Evolutionary conservation across 129 eudicot genomes (phyloP), one percentile per base, ranked within the genome.

Genomic region (Flaveria brownii): DNA sequence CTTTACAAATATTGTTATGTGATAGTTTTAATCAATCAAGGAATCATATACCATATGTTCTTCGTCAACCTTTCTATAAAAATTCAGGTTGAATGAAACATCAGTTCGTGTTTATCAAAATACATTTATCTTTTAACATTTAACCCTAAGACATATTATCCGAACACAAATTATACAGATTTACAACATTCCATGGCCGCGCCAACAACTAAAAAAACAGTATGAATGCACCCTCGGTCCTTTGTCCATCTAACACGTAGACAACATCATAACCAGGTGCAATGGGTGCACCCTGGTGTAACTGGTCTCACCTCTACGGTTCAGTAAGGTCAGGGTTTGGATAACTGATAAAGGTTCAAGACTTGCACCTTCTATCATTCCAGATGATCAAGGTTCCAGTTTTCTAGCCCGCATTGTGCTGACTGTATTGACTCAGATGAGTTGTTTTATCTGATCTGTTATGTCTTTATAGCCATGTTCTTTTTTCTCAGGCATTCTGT

Each of bases 401-500:
- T 70, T 9, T 45, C 8, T 47, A 68, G 33, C 73, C 25, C 22
- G n/a, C 72, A 78, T 11, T 25, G 70, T 25, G 52, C 15, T 13
- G 54, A 65, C 4, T 13, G 11, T 56, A 51, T 42, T 36, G 13
- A 36, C 33, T 28, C 71, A 69, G 25, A 75, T 45, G 81, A 73
- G 70, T 56, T 64, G 63, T 45, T 46, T 11, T 18, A 42, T 61
- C 75, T 76, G 25, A 62, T 73, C 67, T 80, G 79, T 70, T 49
- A 77, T 25, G 46, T 71, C 42, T 50, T 54, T 69, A 66, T 41
- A 77, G 67, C 11, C 65, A 45, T 42, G 86, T 74, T 76, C 6
- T 83, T 87, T 46, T 81, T 83, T 86, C 78, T 85, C 86, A 87
- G 74, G 68, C 82, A 78, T 63, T 84, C 97, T 91, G 86, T 43